phyloP scores from a whole-genome alignment of 176 grass and related monocot genomes.

The Otatea glauca region DNA sequence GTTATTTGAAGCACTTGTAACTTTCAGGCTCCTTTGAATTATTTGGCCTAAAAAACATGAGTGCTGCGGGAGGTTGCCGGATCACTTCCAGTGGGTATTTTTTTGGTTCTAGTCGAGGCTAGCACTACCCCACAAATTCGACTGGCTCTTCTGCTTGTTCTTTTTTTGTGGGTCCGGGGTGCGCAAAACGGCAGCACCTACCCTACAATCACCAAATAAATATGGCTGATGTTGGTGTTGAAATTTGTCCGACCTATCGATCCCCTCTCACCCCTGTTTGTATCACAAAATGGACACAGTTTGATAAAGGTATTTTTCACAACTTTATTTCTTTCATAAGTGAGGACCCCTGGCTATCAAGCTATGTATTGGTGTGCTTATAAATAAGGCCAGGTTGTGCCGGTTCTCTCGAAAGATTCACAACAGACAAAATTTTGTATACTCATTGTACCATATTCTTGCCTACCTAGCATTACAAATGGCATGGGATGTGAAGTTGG shows the following conservation, averaged over 20 bases:
- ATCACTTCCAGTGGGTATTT: neutral
- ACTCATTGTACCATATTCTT: neutral
- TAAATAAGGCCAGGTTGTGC: too few species aligned
- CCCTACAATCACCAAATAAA: neutral
- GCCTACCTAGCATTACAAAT: conserved; percentile 12
- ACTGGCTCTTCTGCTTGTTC: neutral
- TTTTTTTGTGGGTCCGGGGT: too few species aligned
- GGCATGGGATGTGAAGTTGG: too few species aligned
- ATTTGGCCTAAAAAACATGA: neutral
- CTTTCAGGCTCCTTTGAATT: neutral
- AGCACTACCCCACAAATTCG: neutral
- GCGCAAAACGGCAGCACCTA: too few species aligned
- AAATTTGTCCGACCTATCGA: too few species aligned
- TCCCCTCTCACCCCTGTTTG: too few species aligned
- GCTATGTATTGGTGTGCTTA: too few species aligned
- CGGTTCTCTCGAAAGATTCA: neutral
- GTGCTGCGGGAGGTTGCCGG: neutral
- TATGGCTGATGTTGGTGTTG: neutral
- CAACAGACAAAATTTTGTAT: neutral
- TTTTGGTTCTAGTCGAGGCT: neutral
- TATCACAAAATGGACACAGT: too few species aligned
- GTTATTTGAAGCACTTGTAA: neutral
- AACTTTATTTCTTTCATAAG: too few species aligned
- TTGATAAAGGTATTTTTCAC: too few species aligned
- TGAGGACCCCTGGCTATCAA: too few species aligned